phyloP scores from a whole-genome alignment of 352 stramenopile genomes.

The Thalassiosira livingstoniorum region DNA sequence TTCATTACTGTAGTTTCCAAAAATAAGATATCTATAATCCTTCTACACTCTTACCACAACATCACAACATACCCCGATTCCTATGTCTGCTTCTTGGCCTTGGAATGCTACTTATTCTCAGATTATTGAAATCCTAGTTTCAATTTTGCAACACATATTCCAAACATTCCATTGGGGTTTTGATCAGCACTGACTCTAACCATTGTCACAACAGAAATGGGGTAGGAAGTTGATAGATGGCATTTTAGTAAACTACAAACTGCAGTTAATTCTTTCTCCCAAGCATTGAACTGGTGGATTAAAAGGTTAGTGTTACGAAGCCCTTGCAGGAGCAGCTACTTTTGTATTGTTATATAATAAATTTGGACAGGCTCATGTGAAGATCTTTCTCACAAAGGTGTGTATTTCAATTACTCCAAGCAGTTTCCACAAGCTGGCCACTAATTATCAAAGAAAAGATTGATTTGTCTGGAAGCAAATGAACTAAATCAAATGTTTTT shows the following conservation, averaged over 20 bases:
- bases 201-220: slow-evolving; percentile 46
- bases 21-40: background rate
- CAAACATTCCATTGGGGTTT: background rate
- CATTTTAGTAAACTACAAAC: background rate
- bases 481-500: background rate
- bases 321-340: slow-evolving; percentile 65
- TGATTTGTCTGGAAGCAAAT: background rate
- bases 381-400: slow-evolving; percentile 55
- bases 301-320: slow-evolving; percentile 64
- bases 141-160: background rate
- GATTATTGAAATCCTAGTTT: background rate
- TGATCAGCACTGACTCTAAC: slow-evolving; percentile 21
- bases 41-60: background rate
- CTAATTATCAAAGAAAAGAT: slow-evolving; percentile 15
- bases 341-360: slow-evolving; percentile 57
- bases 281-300: slow-evolving; percentile 33
- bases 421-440: slow-evolving; percentile 63
- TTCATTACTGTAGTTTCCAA: background rate
- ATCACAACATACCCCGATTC: background rate
- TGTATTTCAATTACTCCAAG: slow-evolving; percentile 59
- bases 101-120: background rate
- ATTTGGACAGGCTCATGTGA: slow-evolving; percentile 29
- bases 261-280: slow-evolving; percentile 27
- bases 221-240: background rate
- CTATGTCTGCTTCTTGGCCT: slow-evolving; percentile 7